Evolutionary conservation across 495 filamentous ascomycete genomes (phyloP), one percentile per base, ranked within the genome.

Genomic region (Podospora fimiseda): DNA sequence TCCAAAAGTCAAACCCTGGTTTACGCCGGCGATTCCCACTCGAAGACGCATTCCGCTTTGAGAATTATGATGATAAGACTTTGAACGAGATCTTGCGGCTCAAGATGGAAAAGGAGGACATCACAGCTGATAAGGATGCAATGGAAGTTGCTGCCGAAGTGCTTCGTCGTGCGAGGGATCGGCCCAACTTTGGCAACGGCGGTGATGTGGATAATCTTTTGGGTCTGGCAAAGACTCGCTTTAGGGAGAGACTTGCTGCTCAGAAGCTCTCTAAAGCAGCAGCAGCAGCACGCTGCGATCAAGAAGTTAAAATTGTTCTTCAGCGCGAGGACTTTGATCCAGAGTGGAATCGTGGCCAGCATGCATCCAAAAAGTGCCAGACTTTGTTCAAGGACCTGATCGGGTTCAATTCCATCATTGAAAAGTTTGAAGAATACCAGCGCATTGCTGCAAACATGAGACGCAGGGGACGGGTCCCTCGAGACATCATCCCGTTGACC

Each of bases 1-100:
- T 92, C 51, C 80, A 82, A 47, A 84, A 85, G 43, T 79, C 80
- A 48, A 92, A 92, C 58, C 85, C 85, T 2, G 88, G 87, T 1
- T 73, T 92, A 5, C 64, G 63, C 3, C 70, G 86, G 48, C 73
- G 86, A 21, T 90, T 92, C 53, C 79, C 79, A 0, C 64, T 87
- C 0, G 70, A 74, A 0, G 60, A 71, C 2, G 82, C 82, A 0
- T 90, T 92, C 48, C 57, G 58, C 0, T 89, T 90, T 57, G 74
- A 87, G 48, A 82, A 88, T 56, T 89, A 84, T 58, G 72, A 67
- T 2, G 72, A 81, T 9, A 49, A 56, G 0, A 75, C 86, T 53
- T 62, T 89, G 9, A 46, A 65, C 7, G 30, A 71, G 37, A 84
- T 89, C 21, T 60, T 87, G 0, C 64, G 79, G 3, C 52, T 81